Evolutionary conservation across 306 rosid genomes (phyloP), one percentile per base, ranked within the genome.

Genomic region (Castanea sativa): DNA sequence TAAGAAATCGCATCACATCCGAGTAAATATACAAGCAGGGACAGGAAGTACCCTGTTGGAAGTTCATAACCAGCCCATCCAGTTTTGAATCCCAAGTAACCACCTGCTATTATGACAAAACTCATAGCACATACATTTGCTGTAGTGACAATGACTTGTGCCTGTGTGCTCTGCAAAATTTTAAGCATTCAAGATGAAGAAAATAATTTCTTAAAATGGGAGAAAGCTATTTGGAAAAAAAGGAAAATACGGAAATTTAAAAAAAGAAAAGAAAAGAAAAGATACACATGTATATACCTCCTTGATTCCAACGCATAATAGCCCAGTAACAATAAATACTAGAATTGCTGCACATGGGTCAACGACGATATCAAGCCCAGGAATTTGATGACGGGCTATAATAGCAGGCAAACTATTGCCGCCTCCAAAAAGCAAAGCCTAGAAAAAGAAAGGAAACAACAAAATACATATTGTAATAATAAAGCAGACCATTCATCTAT

Each of bases 51-150:
- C 97, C 95, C 91, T 11, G 89, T 74, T 78, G 96, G 93, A 85
- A 95, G 91, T 55, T 87, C 83, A 79, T 95, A 95, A 85, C 99
- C 99, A 85, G 75, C 77, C 99, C 99, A 95, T 83, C 99, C 98
- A 78, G 91, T 79, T 84, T 88, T 89, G 90, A 92, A 95, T 51
- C 98, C 98, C 61, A 91, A 43, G 78, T 93, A 95, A 80, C 92
- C 51, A 73, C 99, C 99, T 30, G 92, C 97, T 67, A 75, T 75
- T 73, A 92, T 71, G 19, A 95, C 93, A 87, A 95, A 95, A 57
- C 88, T 80, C 94, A 95, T 83, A 69, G 96, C 99, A 81, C 94
- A 93, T 70, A 89, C 76, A 82, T 95, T 95, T 56, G 90, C 91
- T 75, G 79, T 76, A 30, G 99, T 95, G 64, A 89, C 87, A 80